These are phyloP conservation scores for Phytophthora pluvialis DNA, from an alignment of 352 stramenopile genomes.

Conservation along the genomic window DNA sequence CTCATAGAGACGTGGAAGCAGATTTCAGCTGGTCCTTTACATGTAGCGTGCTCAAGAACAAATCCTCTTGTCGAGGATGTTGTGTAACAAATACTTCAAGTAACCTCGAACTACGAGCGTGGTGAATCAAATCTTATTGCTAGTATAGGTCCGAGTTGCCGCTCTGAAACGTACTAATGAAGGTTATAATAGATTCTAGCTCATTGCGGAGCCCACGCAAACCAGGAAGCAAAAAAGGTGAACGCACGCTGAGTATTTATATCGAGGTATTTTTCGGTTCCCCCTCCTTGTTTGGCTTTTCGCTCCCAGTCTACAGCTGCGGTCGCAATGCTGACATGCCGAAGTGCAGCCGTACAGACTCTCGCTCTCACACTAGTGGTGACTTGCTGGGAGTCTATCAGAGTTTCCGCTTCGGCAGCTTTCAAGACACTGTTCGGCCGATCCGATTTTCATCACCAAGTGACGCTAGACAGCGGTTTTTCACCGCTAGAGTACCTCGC, in stretches of 20 bases:
- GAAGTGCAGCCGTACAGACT: not conserved
- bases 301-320: not conserved
- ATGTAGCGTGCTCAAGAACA: no score
- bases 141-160: no score
- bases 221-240: no score
- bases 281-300: not conserved
- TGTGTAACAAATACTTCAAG: no score
- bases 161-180: no score
- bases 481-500: constrained; percentile 36
- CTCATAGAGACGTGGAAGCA: no score
- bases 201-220: no score
- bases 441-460: constrained; percentile 22
- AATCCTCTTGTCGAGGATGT: no score
- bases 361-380: not conserved
- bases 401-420: constrained; percentile 10
- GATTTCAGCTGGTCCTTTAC: no score
- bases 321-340: constrained; percentile 7
- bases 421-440: constrained; percentile 19
- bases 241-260: constrained; percentile 9
- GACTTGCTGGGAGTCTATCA: not conserved
- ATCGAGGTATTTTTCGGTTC: not conserved
- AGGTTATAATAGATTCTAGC: no score
- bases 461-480: constrained; percentile 25
- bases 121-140: no score
- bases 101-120: no score